Evolutionary conservation across 2,329 filamentous ascomycete species (phyloP), one percentile per base, ranked within the genome.

Genomic region (Fusarium pininemorale): DNA sequence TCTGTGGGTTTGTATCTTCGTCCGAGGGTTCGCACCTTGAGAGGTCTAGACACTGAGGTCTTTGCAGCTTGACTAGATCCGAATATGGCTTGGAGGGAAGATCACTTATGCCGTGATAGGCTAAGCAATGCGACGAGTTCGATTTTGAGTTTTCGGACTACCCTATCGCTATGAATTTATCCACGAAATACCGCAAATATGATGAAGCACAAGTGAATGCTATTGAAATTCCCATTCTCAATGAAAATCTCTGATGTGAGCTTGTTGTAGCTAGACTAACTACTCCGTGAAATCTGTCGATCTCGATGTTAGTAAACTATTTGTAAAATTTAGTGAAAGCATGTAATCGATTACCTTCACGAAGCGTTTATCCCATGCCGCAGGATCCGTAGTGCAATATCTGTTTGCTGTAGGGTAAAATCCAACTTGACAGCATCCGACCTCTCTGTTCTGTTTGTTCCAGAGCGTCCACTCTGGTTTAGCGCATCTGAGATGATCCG

Each of bases 341-440:
- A 20, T 50, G 26, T 22, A 15, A 7, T 35, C 32, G 6, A n/a
- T 11, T 26, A 41, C 26, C 28, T 26, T 13, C 4, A 41, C 26
- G 7, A 26, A 61, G 10, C 26, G 35, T 20, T 1, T 20, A 1
- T 54, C 45, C 26, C 35, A 54, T 24, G 44, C 20, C 13, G 22
- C 22, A 32, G 11, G 16, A 26, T 58, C 47, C 18, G 56, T 61
- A 4, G 56, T 57, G 45, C 65, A 72, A 59, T 63, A 72, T 13
- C 64, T 57, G 5, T 24, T 32, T 30, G 37, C 22, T 24, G 56
- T 58, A 37, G 72, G 72, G 41, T 65, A 62, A 22, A 61, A 73
- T 2, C 69, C 72, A 30, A 54, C 37, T 44, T 60, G 42, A 28
- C 69, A 75, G 20, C 72, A 75, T 20, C 59, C 69, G 15, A 68